Evolutionary conservation across 257 asterid genomes (phyloP).

Genomic region (Lycium barbarum): DNA sequence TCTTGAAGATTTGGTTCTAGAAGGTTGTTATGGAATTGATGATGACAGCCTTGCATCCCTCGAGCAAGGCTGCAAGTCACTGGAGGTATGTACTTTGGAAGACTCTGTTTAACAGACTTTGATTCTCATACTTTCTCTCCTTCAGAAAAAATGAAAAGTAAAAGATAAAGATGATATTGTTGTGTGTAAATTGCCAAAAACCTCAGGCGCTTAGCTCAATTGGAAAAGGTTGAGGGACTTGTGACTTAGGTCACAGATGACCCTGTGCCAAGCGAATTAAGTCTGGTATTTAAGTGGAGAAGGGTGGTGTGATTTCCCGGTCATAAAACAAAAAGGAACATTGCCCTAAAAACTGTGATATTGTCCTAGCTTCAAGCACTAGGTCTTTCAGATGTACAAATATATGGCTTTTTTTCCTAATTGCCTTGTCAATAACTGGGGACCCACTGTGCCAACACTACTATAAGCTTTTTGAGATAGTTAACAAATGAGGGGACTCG

Average conservation of each 20-base stretch:
- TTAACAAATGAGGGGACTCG: neutral
- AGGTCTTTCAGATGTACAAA: neutral
- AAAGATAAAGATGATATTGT: neutral
- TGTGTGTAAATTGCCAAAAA: neutral
- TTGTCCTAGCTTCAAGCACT: conserved; percentile 11
- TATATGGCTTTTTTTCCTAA: neutral
- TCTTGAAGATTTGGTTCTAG: conserved; percentile 78
- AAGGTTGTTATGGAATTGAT: conserved; percentile 86
- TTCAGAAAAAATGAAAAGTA: neutral
- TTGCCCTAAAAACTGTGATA: neutral
- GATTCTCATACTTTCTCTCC: conserved; percentile 12
- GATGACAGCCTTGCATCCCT: conserved; percentile 75
- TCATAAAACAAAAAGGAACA: neutral
- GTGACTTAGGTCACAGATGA: neutral
- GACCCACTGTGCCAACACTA: neutral
- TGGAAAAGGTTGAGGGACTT: neutral
- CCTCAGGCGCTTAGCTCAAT: neutral
- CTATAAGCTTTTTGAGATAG: neutral
- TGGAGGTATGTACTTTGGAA: conserved; percentile 57
- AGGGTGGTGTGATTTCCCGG: neutral
- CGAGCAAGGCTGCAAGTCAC: conserved; percentile 68
- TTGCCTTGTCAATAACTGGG: neutral
- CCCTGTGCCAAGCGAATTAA: neutral
- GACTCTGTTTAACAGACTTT: neutral
- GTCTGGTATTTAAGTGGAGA: neutral